Percentiles rank a stretch among this genome's conserved stretches.
Conservation (phyloP, 2,329 filamentous ascomycete species). For the Geoglossum cookeanum region DNA sequence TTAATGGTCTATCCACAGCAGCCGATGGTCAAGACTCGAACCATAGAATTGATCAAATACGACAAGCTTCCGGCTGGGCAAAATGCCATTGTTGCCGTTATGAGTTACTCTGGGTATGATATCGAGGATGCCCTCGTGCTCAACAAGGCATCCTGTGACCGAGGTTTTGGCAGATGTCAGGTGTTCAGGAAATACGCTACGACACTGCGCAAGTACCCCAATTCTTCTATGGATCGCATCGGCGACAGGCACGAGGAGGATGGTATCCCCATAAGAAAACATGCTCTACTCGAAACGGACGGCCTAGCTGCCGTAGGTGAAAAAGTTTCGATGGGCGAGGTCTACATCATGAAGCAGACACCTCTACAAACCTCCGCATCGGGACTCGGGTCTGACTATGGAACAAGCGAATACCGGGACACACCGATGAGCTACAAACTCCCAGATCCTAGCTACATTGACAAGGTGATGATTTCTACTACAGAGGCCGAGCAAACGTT, state of each 20-base stretch:
- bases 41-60: slow-evolving; percentile 90
- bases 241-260: slow-evolving; percentile 43
- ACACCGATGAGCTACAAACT: slow-evolving; percentile 62
- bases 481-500: slow-evolving; percentile 73
- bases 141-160: slow-evolving; percentile 88
- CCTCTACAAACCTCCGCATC: slow-evolving; percentile 61
- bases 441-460: slow-evolving; percentile 70
- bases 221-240: slow-evolving; percentile 45
- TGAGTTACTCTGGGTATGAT: slow-evolving; percentile 98
- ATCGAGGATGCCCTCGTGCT: slow-evolving; percentile 95
- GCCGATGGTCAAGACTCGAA: slow-evolving; percentile 92
- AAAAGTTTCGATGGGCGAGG: slow-evolving; percentile 57
- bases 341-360: slow-evolving; percentile 77
- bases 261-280: slow-evolving; percentile 43
- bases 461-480: slow-evolving; percentile 87
- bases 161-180: slow-evolving; percentile 90
- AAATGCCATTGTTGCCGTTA: slow-evolving; percentile 93
- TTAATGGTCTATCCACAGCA: slow-evolving; percentile 95
- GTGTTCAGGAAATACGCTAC: slow-evolving; percentile 92
- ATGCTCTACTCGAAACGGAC: slow-evolving; percentile 60
- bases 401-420: slow-evolving; percentile 42
- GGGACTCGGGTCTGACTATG: slow-evolving; percentile 48
- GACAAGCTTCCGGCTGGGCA: slow-evolving; percentile 94
- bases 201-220: slow-evolving; percentile 74
- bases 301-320: slow-evolving; percentile 77